These are phyloP conservation scores for Camellia lanceoleosa DNA, from an alignment of 148 eudicot species.

Conservation along the genomic window DNA sequence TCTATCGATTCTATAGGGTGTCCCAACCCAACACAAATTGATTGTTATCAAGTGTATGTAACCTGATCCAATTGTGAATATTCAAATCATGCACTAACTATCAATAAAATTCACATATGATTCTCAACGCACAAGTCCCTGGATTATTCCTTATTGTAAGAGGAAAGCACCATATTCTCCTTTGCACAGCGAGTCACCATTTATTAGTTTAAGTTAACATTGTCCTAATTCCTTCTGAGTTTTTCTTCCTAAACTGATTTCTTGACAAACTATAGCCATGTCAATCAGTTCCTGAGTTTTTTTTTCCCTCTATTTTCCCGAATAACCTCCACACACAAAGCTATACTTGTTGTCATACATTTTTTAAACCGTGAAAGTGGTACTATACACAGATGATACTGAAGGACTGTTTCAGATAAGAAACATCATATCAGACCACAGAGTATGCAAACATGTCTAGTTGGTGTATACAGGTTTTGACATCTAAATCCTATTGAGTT, in stretches of 20 bases:
- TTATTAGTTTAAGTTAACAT: background rate
- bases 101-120: background rate
- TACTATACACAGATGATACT: background rate
- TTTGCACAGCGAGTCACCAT: background rate
- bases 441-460: background rate
- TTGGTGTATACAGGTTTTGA: background rate
- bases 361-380: background rate
- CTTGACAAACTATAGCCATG: background rate
- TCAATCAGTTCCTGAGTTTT: background rate
- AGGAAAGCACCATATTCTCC: constrained; percentile 11
- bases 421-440: background rate
- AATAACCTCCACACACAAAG: background rate
- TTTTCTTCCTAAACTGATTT: constrained; percentile 4
- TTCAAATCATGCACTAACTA: background rate
- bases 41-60: background rate
- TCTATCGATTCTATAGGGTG: background rate
- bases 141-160: background rate
- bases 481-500: background rate
- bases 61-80: background rate
- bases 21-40: too few species aligned
- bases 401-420: background rate
- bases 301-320: too few species aligned
- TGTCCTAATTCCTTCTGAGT: background rate
- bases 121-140: background rate
- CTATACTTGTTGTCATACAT: background rate